Base-by-base conservation (phyloP, 176 grass and related monocot genomes). In the Neostapfia colusana region DNA sequence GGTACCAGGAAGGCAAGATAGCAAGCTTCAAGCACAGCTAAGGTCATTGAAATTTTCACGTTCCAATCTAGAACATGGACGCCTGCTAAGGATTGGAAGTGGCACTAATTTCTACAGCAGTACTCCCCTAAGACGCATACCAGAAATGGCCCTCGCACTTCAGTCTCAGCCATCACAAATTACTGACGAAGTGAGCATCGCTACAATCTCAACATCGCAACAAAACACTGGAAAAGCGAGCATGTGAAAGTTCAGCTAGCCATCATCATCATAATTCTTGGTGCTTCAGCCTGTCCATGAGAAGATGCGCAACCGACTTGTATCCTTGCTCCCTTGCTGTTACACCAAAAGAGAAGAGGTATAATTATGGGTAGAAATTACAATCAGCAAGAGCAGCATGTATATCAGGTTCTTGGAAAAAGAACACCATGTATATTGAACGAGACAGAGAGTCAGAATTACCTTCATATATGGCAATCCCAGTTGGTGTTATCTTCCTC, bases 401-500 rank as follows among this genome's bases (percentile, higher is more conserved):
- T 37, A 69, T 72, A 21, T 54, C 51, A 21, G 21, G 20, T 23
- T 23, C 20, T 3, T 0, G n/a, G 7, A n/a, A 23, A 55, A 56
- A 10, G 7, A 23, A 23, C 8, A 23, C n/a, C 20, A 55, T 18
- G 57, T 21, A 31, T 24, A 41, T 6, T 5, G 0, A 25, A 14
- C 27, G 61, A 27, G 31, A 14, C 17, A 11, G 8, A 8, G 14
- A 70, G 8, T 9, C 26, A 38, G 48, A 76, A 60, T 51, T 85
- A 93, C 93, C 90, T 56, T 89, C 34, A 57, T 87, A 97, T 87
- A 97, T 97, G n/a, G 93, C 93, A 73, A 97, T 91, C 27, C 93
- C 90, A 14, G 90, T 89, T 20, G 90, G 93, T 35, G 63, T 60
- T 58, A 97, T 80, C 72, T 97, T 97, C 83, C 83, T 86, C 78